Evolutionary conservation across 2,329 filamentous ascomycete species (phyloP).

Genomic region (Coleophoma crateriformis): DNA sequence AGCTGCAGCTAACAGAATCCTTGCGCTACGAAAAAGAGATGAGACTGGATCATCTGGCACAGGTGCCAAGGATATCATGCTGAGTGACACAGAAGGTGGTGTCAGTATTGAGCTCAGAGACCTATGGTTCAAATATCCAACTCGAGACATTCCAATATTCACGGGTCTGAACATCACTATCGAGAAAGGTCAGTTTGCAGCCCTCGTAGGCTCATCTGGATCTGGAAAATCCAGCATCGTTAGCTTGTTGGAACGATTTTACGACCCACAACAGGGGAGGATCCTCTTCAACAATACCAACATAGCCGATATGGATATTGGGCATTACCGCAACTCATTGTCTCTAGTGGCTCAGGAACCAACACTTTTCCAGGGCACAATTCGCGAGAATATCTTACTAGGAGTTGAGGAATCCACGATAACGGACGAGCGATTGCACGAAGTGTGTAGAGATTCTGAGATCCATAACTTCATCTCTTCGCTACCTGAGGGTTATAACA

Average conservation of each 20-base stretch:
- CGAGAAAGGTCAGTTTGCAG: conserved; percentile 62
- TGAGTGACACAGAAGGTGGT: conserved; percentile 29
- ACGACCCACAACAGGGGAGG: conserved; percentile 57
- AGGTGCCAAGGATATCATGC: neutral
- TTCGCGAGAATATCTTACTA: conserved; percentile 65
- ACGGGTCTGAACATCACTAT: conserved; percentile 58
- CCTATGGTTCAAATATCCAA: conserved; percentile 56
- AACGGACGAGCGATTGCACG: conserved; percentile 33
- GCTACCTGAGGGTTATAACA: conserved; percentile 44
- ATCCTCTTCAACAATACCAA: conserved; percentile 60
- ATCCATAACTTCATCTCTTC: conserved; percentile 47
- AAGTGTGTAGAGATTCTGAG: conserved; percentile 45
- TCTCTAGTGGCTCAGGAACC: conserved; percentile 73
- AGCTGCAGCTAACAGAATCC: conserved; percentile 54
- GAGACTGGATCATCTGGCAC: neutral
- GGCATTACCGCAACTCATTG: conserved; percentile 56
- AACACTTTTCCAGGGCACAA: conserved; percentile 54
- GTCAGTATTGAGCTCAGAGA: conserved; percentile 51
- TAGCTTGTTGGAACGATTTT: conserved; percentile 57
- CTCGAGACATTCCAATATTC: conserved; percentile 51
- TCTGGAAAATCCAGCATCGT: conserved; percentile 70
- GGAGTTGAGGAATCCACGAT: conserved; percentile 42
- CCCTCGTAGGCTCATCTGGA: conserved; percentile 62
- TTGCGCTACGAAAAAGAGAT: conserved; percentile 28
- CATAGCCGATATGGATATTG: conserved; percentile 52